phyloP scores from a whole-genome alignment of 2,329 filamentous ascomycete genomes.

The Trichoderma sp. region DNA sequence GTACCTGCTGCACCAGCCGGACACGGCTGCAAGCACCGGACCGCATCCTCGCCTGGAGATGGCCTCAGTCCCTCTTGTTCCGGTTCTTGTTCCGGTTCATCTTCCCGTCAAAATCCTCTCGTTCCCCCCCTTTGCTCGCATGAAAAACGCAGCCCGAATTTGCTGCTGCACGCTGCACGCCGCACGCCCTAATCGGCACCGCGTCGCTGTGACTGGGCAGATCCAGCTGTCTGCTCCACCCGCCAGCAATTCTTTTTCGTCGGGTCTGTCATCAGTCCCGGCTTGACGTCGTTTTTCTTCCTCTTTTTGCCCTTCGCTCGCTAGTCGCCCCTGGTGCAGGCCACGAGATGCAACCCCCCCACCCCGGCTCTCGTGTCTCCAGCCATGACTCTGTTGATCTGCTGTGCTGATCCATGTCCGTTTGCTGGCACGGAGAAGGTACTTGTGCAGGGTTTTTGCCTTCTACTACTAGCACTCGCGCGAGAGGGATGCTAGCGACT shows the following conservation, averaged over 20 bases:
- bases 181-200: background rate
- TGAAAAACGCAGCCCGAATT: background rate
- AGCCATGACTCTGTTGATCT: background rate
- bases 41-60: background rate
- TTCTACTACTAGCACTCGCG: background rate
- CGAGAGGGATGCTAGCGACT: background rate
- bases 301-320: background rate
- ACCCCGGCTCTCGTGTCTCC: background rate
- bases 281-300: background rate
- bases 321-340: constrained; percentile 6
- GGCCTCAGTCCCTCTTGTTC: background rate
- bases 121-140: background rate
- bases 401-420: background rate
- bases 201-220: background rate
- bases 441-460: background rate
- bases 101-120: background rate
- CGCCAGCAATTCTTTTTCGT: background rate
- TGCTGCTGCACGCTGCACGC: background rate
- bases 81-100: background rate
- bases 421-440: background rate
- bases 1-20: background rate
- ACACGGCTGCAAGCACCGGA: background rate
- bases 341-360: constrained; percentile 10
- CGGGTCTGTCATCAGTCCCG: background rate
- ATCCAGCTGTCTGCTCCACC: background rate